Percentiles rank a stretch among this genome's conserved stretches.
Conservation (phyloP, 768 basidiomycete genomes). For the Lactifluus hygrophoroides region DNA sequence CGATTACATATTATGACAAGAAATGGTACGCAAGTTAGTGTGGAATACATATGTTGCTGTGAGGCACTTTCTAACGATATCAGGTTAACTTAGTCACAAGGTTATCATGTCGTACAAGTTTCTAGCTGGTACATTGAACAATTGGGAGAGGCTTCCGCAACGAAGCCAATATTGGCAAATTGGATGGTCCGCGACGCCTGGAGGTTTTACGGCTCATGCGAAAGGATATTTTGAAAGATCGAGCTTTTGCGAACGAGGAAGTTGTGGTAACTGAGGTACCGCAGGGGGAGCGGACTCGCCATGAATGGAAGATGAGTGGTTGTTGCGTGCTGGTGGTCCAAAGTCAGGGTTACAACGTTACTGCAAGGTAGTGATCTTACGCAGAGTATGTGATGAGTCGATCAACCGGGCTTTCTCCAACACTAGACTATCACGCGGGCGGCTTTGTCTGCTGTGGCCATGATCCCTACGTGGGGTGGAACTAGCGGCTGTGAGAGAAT, state of each 20-base stretch:
- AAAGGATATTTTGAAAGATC: slow-evolving; percentile 29
- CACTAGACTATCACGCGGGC: slow-evolving; percentile 21
- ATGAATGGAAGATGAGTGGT: background rate
- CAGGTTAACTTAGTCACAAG: background rate
- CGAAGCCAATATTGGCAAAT: background rate
- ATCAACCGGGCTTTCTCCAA: slow-evolving; percentile 18
- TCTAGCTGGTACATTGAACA: background rate
- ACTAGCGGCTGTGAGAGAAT: background rate
- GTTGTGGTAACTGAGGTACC: slow-evolving; percentile 26
- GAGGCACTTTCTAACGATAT: background rate
- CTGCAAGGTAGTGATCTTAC: slow-evolving; percentile 29
- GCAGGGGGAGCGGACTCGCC: slow-evolving; percentile 26
- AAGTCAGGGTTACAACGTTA: slow-evolving; percentile 18
- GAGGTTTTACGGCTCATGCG: slow-evolving; percentile 3
- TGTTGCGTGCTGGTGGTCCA: slow-evolving; percentile 15
- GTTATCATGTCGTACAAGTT: background rate
- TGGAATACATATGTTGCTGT: background rate
- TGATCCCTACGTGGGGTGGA: slow-evolving; percentile 2
- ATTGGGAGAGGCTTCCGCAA: background rate
- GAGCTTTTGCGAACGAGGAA: slow-evolving; percentile 24
- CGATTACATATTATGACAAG: no score
- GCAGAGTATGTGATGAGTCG: slow-evolving; percentile 24
- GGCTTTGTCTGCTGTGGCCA: background rate
- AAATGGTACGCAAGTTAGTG: no score
- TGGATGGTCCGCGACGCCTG: background rate